These are phyloP conservation scores for Nymphaea thermarum DNA, from an alignment of 164 flowering plant genomes.

Conservation along the genomic window DNA sequence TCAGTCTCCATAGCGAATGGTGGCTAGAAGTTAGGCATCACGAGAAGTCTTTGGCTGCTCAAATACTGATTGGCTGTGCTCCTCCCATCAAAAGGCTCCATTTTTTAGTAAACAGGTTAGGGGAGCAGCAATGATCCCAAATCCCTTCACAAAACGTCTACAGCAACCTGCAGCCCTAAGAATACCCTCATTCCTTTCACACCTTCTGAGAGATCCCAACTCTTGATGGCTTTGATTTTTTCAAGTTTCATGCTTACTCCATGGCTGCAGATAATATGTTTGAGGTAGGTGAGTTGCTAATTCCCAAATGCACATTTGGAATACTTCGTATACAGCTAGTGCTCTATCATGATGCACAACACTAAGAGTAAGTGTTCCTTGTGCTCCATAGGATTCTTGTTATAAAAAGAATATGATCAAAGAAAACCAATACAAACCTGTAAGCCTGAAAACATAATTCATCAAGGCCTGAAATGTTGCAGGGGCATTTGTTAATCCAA, in stretches of 20 bases:
- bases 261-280: not conserved
- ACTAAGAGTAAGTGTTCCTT: not conserved
- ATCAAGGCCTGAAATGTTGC: conserved; percentile 5
- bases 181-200: not conserved
- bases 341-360: not conserved
- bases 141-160: not conserved
- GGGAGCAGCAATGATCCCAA: conserved; percentile 1
- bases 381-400: not conserved
- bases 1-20: conserved; percentile 1
- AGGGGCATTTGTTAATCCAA: conserved; percentile 5
- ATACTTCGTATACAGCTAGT: not conserved
- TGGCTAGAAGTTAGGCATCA: not conserved
- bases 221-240: not conserved
- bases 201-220: not conserved
- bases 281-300: not conserved
- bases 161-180: conserved; percentile 1
- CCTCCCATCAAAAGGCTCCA: not conserved
- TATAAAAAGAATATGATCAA: conserved; percentile 1
- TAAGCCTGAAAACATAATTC: not conserved
- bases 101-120: conserved; percentile 3
- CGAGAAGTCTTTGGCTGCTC: not conserved
- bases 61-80: not conserved
- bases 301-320: conserved; percentile 2
- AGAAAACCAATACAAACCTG: conserved; percentile 1
- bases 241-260: not conserved